Percentiles rank a stretch among this genome's conserved stretches.
Evolutionary conservation across 1,139 yeast genomes (phyloP).

Genomic region (Taphrina deformans): DNA sequence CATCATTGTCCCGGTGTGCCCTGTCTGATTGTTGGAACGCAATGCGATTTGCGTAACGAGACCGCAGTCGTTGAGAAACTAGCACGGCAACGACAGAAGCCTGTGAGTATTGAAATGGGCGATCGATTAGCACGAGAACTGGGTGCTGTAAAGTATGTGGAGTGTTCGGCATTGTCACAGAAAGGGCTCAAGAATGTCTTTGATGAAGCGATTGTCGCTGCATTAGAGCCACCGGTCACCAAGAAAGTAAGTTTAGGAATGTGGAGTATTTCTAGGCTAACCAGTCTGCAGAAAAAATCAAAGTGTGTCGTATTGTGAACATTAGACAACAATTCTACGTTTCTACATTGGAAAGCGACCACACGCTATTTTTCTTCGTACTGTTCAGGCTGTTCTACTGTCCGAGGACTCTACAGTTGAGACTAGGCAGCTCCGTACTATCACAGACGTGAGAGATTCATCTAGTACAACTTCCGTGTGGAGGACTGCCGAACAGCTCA

Average conservation of each 20-base stretch:
- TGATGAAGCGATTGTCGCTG: conserved; percentile 87
- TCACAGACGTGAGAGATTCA: neutral
- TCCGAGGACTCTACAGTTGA: too few relatives aligned
- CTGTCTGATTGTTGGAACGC: conserved; percentile 93
- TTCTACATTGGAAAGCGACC: neutral
- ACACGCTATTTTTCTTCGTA: neutral
- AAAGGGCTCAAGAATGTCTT: conserved; percentile 93
- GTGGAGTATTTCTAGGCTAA: neutral
- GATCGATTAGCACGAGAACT: conserved; percentile 89
- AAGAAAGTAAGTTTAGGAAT: conserved; percentile 34
- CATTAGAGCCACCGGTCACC: conserved; percentile 45
- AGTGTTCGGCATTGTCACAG: conserved; percentile 97
- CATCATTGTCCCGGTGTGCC: conserved; percentile 99
- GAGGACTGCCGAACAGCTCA: neutral
- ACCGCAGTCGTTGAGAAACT: conserved; percentile 85
- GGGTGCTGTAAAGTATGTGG: conserved; percentile 93
- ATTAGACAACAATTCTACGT: neutral
- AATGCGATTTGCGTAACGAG: conserved; percentile 90
- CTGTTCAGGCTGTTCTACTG: neutral
- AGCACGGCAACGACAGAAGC: conserved; percentile 84
- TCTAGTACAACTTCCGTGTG: neutral
- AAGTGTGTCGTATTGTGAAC: conserved; percentile 67
- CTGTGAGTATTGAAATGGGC: conserved; percentile 84
- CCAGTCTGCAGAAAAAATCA: conserved; percentile 37
- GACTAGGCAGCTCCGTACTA: neutral